Percentiles rank a stretch among this genome's conserved stretches.
phyloP scores from a whole-genome alignment of 306 rosid species.

The Rosa persica region DNA sequence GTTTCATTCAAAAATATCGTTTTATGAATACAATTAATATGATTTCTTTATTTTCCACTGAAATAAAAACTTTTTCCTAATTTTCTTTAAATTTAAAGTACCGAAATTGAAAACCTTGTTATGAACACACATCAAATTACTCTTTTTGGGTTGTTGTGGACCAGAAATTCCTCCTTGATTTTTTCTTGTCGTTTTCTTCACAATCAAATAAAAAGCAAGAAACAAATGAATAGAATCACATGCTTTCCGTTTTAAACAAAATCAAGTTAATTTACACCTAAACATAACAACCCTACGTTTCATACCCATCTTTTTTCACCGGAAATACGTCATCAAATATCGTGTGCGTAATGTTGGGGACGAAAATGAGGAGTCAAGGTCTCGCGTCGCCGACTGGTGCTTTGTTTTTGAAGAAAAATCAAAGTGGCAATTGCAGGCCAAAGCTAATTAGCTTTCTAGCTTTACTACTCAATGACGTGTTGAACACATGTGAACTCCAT shows the following conservation, averaged over 20 bases:
- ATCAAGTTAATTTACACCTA: background rate
- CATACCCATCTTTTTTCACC: background rate
- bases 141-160: background rate
- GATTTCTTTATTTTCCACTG: too few species aligned
- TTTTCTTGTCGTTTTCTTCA: background rate
- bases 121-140: too few species aligned
- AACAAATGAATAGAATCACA: background rate
- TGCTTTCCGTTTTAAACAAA: too few species aligned
- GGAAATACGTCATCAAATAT: background rate
- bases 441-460: background rate
- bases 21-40: too few species aligned
- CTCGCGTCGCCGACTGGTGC: background rate
- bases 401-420: constrained; percentile 3
- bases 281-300: background rate
- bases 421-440: background rate
- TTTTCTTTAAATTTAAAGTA: too few species aligned
- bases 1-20: too few species aligned
- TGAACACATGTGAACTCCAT: background rate
- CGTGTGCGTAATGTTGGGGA: background rate
- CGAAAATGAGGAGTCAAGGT: background rate
- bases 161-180: background rate
- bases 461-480: constrained; percentile 3
- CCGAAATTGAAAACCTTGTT: too few species aligned
- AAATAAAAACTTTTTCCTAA: too few species aligned
- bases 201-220: background rate